A percentile compares a stretch with the other conserved stretches of the same genome.
Evolutionary conservation across 768 basidiomycete genomes (phyloP).

Genomic region (Rhizopogon vulgaris): DNA sequence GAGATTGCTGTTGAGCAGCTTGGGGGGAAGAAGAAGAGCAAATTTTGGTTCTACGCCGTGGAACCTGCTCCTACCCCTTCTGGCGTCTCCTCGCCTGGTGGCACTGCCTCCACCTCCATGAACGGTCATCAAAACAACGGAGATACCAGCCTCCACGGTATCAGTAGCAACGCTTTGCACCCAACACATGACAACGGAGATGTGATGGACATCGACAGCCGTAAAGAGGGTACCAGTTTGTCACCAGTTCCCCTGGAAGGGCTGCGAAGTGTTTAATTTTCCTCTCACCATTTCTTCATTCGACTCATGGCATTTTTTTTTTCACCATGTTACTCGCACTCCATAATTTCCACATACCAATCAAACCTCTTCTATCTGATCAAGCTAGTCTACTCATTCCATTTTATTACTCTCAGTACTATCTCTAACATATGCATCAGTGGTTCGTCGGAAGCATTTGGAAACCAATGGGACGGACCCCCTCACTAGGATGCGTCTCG

Average conservation of each 20-base stretch:
- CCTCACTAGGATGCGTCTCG: no score
- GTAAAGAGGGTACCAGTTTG: conserved; percentile 7
- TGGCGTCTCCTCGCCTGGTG: conserved; percentile 12
- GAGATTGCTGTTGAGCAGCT: conserved; percentile 73
- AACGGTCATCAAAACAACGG: conserved; percentile 18
- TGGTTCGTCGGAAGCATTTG: no score
- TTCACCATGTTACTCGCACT: conserved; percentile 11
- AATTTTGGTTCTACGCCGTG: conserved; percentile 86
- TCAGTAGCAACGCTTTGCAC: conserved; percentile 5
- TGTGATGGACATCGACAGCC: conserved; percentile 20
- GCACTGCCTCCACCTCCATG: conserved; percentile 9
- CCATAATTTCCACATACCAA: conserved; percentile 22
- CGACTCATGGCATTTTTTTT: conserved; percentile 9
- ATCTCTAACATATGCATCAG: conserved; percentile 11
- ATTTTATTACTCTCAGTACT: conserved; percentile 17
- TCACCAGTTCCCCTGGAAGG: conserved; percentile 14
- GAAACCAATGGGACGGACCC: no score
- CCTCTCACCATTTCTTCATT: background rate
- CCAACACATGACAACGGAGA: conserved; percentile 1
- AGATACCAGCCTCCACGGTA: conserved; percentile 5
- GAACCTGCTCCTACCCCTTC: conserved; percentile 48
- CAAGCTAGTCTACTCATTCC: conserved; percentile 23
- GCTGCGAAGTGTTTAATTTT: conserved; percentile 9
- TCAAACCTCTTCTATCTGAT: conserved; percentile 11
- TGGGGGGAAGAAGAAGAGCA: conserved; percentile 78